Evolutionary conservation across 495 filamentous ascomycete species (phyloP).

Genomic region (Aspergillus ostianus): DNA sequence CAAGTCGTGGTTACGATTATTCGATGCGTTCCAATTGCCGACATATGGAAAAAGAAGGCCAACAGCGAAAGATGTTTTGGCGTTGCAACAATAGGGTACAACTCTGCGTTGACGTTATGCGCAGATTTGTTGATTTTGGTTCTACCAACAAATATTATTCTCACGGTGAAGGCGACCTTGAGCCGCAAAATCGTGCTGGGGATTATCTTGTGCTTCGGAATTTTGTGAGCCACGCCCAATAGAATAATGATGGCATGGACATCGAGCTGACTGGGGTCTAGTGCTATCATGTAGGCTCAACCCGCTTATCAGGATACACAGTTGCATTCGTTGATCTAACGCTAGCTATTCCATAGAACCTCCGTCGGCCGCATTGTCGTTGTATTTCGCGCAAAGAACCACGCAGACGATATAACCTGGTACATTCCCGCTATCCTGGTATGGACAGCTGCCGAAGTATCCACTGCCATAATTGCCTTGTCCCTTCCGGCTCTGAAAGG

Average conservation of each 20-base stretch:
- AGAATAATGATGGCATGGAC: no score
- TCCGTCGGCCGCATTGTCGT: constrained; percentile 21
- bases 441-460: constrained; percentile 19
- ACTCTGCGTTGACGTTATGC: constrained; percentile 14
- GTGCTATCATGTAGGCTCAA: constrained; percentile 12
- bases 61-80: constrained; percentile 15
- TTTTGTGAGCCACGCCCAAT: constrained; percentile 14
- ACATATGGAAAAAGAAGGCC: constrained; percentile 11
- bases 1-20: constrained; percentile 21
- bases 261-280: not conserved
- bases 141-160: constrained; percentile 16
- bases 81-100: constrained; percentile 17
- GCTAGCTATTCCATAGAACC: constrained; percentile 5
- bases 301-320: not conserved
- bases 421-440: constrained; percentile 24
- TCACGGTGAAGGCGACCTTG: constrained; percentile 14
- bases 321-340: not conserved
- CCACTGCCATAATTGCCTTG: constrained; percentile 20
- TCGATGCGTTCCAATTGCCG: constrained; percentile 20
- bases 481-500: constrained; percentile 20
- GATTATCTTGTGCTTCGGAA: constrained; percentile 16
- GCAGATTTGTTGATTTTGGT: constrained; percentile 20
- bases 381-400: constrained; percentile 16
- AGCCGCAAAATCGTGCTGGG: constrained; percentile 10
- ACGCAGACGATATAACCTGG: constrained; percentile 18